These are phyloP conservation scores for Adansonia digitata DNA, from an alignment of 345 rosid species.

Conservation along the genomic window DNA sequence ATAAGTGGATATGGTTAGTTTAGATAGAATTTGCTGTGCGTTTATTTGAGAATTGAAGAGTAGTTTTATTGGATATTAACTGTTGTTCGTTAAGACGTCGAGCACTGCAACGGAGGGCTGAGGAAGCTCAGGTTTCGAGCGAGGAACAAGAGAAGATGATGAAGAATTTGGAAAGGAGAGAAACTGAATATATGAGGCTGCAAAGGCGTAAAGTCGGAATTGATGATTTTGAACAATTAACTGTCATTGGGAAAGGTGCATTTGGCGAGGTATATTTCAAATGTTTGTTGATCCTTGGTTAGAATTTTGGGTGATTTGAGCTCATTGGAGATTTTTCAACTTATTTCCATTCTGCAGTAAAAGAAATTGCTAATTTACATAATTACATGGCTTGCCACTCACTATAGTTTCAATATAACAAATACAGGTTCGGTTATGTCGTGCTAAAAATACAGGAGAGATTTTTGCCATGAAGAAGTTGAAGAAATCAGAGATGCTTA, in stretches of 20 bases:
- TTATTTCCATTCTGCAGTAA: neutral
- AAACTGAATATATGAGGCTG: constrained; percentile 88
- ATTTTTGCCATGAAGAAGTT: constrained; percentile 93
- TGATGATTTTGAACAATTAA: constrained; percentile 86
- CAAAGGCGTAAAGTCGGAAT: constrained; percentile 95
- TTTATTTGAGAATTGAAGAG: neutral
- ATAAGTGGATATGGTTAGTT: neutral
- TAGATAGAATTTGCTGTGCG: neutral
- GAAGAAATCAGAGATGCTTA: constrained; percentile 96
- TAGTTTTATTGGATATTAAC: neutral
- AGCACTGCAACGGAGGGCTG: constrained; percentile 71
- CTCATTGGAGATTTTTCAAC: neutral
- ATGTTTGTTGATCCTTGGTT: neutral
- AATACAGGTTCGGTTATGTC: constrained; percentile 81
- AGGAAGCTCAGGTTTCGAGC: constrained; percentile 73
- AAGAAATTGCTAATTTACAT: neutral
- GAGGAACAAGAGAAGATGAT: constrained; percentile 91
- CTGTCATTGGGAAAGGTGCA: constrained; percentile 91
- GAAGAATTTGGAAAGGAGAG: constrained; percentile 80
- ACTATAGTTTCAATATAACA: neutral
- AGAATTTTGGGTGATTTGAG: neutral
- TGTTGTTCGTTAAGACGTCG: constrained; percentile 48
- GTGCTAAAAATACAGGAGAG: constrained; percentile 78
- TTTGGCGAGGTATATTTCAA: constrained; percentile 72
- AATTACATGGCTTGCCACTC: neutral